These are phyloP conservation scores for Podaxis carcinomalis DNA, from an alignment of 768 basidiomycete genomes.

Conservation along the genomic window DNA sequence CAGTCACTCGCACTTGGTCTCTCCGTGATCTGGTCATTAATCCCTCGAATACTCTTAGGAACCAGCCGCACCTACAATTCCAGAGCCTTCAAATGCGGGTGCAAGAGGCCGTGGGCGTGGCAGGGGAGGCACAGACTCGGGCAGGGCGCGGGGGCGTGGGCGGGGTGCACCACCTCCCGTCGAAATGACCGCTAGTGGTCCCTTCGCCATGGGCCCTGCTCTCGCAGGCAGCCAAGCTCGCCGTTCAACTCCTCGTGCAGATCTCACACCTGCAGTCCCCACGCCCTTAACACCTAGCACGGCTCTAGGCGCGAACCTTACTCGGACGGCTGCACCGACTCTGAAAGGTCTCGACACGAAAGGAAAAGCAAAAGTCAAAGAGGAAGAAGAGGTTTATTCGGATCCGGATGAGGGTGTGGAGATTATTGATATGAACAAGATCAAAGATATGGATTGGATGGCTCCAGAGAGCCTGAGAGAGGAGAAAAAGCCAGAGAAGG, in stretches of 20 bases:
- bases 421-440: slow-evolving; percentile 79
- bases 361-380: slow-evolving; percentile 23
- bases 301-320: slow-evolving; percentile 44
- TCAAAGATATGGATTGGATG: slow-evolving; percentile 82
- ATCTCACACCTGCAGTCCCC: slow-evolving; percentile 48
- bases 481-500: slow-evolving; percentile 33
- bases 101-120: slow-evolving; percentile 46
- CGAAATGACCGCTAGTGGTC: slow-evolving; percentile 84
- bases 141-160: slow-evolving; percentile 47
- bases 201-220: slow-evolving; percentile 83
- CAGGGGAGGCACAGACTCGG: slow-evolving; percentile 26
- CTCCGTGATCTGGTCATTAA: background rate
- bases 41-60: slow-evolving; percentile 35
- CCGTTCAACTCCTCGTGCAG: slow-evolving; percentile 50
- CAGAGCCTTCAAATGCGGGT: slow-evolving; percentile 25
- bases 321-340: slow-evolving; percentile 44
- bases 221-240: slow-evolving; percentile 50
- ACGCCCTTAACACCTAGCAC: slow-evolving; percentile 28
- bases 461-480: slow-evolving; percentile 71
- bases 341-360: slow-evolving; percentile 20
- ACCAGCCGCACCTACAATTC: slow-evolving; percentile 29
- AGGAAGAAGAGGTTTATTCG: slow-evolving; percentile 66
- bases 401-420: slow-evolving; percentile 87
- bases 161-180: slow-evolving; percentile 47
- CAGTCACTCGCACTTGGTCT: slow-evolving; percentile 17